Evolutionary conservation across 2,329 filamentous ascomycete species (phyloP).

Genomic region (Grosmannia huntii): DNA sequence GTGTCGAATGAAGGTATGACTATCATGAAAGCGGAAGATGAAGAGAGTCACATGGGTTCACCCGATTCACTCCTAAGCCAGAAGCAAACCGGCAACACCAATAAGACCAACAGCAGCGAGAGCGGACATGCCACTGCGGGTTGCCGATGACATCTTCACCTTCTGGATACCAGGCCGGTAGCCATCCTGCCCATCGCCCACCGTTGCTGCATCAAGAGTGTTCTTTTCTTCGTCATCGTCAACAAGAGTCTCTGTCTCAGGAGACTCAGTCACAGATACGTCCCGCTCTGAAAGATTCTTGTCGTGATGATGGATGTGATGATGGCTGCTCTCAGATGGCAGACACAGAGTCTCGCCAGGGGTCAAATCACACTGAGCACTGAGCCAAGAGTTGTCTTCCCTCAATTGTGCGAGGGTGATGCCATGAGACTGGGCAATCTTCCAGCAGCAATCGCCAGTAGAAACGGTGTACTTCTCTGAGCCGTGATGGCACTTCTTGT

Average conservation of each 20-base stretch:
- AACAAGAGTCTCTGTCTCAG: neutral
- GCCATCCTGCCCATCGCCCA: neutral
- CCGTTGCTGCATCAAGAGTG: neutral
- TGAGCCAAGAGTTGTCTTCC: conserved; percentile 1
- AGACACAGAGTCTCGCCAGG: conserved; percentile 6
- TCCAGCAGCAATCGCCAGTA: conserved; percentile 4
- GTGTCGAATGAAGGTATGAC: neutral
- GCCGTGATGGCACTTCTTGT: neutral
- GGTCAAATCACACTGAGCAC: neutral
- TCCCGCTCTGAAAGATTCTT: neutral
- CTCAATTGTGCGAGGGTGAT: conserved; percentile 1
- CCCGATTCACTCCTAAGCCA: neutral
- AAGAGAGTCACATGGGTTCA: neutral
- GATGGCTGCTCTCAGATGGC: neutral
- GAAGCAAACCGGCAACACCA: neutral
- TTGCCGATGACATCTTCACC: neutral
- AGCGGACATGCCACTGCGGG: neutral
- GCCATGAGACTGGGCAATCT: conserved; percentile 1
- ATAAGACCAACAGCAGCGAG: neutral
- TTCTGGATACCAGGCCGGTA: neutral
- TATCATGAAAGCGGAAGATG: neutral
- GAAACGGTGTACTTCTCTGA: neutral
- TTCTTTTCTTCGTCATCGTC: neutral
- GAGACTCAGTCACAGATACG: neutral
- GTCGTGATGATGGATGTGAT: neutral